These are phyloP conservation scores for Penstemon newberryi DNA, from an alignment of 257 asterid species.

Conservation along the genomic window DNA sequence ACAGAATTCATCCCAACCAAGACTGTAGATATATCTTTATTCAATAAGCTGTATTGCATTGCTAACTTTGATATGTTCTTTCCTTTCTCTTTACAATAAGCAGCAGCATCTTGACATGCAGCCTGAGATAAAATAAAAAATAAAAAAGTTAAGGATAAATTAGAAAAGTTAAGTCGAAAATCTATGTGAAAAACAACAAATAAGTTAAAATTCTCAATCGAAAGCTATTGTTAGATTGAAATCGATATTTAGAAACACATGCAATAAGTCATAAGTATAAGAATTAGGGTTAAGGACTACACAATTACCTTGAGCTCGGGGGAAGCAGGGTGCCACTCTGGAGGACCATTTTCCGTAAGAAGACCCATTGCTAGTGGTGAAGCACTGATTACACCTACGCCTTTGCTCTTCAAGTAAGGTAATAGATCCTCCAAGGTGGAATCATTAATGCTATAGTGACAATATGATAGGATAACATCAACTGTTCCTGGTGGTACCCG, in stretches of 20 bases:
- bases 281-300: slow-evolving; percentile 10
- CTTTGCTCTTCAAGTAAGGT: slow-evolving; percentile 93
- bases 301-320: slow-evolving; percentile 74
- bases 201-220: background rate
- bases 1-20: slow-evolving; percentile 94
- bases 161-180: slow-evolving; percentile 24
- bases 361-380: slow-evolving; percentile 98
- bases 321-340: slow-evolving; percentile 98
- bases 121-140: slow-evolving; percentile 42
- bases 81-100: slow-evolving; percentile 66
- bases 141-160: background rate
- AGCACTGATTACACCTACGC: slow-evolving; percentile 91
- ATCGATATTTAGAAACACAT: background rate
- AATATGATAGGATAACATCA: slow-evolving; percentile 88
- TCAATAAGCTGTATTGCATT: slow-evolving; percentile 78
- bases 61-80: slow-evolving; percentile 77
- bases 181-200: background rate
- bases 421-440: slow-evolving; percentile 65
- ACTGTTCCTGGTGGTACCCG: slow-evolving; percentile 79
- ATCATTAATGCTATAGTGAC: slow-evolving; percentile 85
- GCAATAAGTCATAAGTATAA: background rate
- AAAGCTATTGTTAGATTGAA: background rate
- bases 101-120: slow-evolving; percentile 82
- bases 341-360: slow-evolving; percentile 87
- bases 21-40: slow-evolving; percentile 70